Evolutionary conservation across 2,329 filamentous ascomycete species (phyloP), one percentile per base, ranked within the genome.

Genomic region (Setomelanomma holmii): DNA sequence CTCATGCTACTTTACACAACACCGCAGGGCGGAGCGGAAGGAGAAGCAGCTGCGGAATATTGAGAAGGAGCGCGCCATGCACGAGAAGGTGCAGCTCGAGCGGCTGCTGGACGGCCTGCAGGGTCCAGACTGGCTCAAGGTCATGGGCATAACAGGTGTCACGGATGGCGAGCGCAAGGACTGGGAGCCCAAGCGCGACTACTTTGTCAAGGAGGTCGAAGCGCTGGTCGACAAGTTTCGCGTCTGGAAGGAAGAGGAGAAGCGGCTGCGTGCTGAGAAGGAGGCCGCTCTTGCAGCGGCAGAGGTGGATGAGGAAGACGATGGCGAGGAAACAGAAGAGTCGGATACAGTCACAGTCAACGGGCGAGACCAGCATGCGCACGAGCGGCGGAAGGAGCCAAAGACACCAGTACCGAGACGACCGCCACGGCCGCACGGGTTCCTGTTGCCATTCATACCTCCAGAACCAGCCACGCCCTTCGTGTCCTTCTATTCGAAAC

Each of bases 81-180:
- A 88, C 67, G 85, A 88, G 60, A 87, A 88, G 61, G 80, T 83
- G 40, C 84, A 87, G 61, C 74, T 88, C n/a, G 85, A 88, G 55
- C 79, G 85, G 6, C 76, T 88, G 14, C 81, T 97, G 5, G 91
- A 95, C 47, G 91, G 91, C 16, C 82, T 99, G 1, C 89, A 91
- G 71, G 90, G 93, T 2, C 91, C 90, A 51, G 95, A 98, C 74
- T 99, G 95, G 95, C 80, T 97, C 50, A 88, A 90, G 55, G 85
- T 93, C 4, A 92, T 99, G 86, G 95, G 93, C 21, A 89, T 98
- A 27, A 93, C 87, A 58, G 91, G 84, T 33, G 78, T 96, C 33
- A 96, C 91, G 0, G 93, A 97, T 68, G 86, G 86, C 19, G 90
- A 91, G 67, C 93, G 91, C 76, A 95, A 89, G 73, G 84, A 88